Evolutionary conservation across 2,329 filamentous ascomycete genomes (phyloP), one percentile per base, ranked within the genome.

Genomic region (Trichoderma lentiforme): DNA sequence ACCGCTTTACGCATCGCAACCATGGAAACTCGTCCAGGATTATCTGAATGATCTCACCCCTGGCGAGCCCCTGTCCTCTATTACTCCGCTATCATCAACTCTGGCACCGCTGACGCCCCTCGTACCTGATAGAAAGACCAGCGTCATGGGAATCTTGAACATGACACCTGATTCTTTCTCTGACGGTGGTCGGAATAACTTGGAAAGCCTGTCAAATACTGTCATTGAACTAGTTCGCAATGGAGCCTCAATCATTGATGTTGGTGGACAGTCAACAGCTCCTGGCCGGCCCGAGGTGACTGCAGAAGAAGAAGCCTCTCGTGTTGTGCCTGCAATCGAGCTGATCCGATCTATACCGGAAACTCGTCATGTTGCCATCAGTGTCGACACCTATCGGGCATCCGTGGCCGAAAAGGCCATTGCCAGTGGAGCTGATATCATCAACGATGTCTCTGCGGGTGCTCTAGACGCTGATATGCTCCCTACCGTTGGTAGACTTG

Each of bases 81-180:
- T 91, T 66, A 90, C 88, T 1, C 88, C 89, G 2, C 80, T 91
- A 43, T 85, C 85, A 2, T 60, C 81, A 6, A 79, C 80, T 3
- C 72, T 79, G 5, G 81, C 85, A 12, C 84, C 89, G 1, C 82
- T 96, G 51, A 88, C 88, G 65, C 86, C 92, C 21, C 82, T 89
- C 34, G 82, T 84, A 36, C 82, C 86, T 7, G 84, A 86, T 60
- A 88, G 91, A 62, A 85, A 84, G 68, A 98, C 95, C 0, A 89
- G 90, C 60, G 83, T 98, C 75, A 99, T 99, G 96, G 93, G 93
- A 70, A 97, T 99, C 74, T 86, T 98, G 60, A 99, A 99, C 81
- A 84, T 97, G 67, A 98, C 96, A 0, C 95, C 95, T 0, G 95
- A 99, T 82, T 98, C 95, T 11, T 99, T 99, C 84, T 98, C 95